These are phyloP conservation scores for Leccinum truebloodii DNA, from an alignment of 768 basidiomycete species.

Conservation along the genomic window DNA sequence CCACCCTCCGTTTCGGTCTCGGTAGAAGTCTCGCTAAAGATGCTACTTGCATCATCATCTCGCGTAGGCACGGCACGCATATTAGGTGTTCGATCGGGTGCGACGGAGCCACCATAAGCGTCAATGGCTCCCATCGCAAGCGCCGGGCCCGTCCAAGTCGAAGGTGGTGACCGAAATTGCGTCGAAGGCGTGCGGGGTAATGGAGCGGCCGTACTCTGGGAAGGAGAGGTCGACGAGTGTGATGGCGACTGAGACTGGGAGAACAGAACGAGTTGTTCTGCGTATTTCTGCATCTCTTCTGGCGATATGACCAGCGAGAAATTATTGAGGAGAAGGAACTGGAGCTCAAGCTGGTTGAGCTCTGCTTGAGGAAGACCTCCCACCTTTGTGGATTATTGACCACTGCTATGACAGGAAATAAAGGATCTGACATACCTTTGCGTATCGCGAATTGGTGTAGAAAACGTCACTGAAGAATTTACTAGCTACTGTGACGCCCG, in stretches of 20 bases:
- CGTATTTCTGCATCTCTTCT: conserved; percentile 94
- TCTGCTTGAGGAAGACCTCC: conserved; percentile 92
- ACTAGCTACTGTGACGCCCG: conserved; percentile 98
- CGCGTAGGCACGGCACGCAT: conserved; percentile 27
- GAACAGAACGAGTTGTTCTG: conserved; percentile 82
- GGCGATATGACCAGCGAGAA: conserved; percentile 85
- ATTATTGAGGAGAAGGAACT: conserved; percentile 95
- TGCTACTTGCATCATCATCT: conserved; percentile 36
- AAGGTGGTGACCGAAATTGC: conserved; percentile 18
- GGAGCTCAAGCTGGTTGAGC: conserved; percentile 95
- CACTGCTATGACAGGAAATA: conserved; percentile 3
- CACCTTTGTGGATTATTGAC: conserved; percentile 53
- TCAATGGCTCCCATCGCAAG: conserved; percentile 58
- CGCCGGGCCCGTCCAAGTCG: conserved; percentile 36
- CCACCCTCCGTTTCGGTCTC: conserved; percentile 56
- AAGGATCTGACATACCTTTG: conserved; percentile 69
- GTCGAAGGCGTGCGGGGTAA: conserved; percentile 20
- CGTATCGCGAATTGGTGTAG: conserved; percentile 98
- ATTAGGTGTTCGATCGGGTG: conserved; percentile 32
- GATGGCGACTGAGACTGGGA: conserved; percentile 49
- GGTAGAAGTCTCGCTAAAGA: conserved; percentile 42
- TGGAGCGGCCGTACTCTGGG: conserved; percentile 23
- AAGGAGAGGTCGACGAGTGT: conserved; percentile 24
- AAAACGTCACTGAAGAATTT: conserved; percentile 99
- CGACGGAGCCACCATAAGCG: conserved; percentile 46